phyloP scores from a whole-genome alignment of 495 filamentous ascomycete species.

The Jackrogersella minutella region DNA sequence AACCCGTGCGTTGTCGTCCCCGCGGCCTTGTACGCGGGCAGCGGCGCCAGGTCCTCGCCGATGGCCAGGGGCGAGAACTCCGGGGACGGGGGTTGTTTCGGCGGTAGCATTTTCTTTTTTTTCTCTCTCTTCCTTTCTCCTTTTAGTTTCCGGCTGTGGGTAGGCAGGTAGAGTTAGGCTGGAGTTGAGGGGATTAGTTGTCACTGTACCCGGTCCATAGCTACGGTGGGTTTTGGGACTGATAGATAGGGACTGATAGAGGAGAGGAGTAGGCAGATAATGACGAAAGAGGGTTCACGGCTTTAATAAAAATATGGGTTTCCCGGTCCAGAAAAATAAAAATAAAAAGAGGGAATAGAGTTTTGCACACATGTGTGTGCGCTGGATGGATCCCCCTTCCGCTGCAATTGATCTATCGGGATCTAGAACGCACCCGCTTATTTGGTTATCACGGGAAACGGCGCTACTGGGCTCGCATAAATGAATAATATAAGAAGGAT shows the following conservation, averaged over 20 bases:
- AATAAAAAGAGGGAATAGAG: neutral
- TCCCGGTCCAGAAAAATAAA: slow-evolving; percentile 10
- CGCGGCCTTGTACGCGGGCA: slow-evolving; percentile 69
- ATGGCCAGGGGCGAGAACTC: slow-evolving; percentile 62
- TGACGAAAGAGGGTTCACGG: too few relatives aligned
- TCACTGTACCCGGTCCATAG: neutral
- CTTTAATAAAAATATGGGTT: neutral
- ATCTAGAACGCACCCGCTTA: slow-evolving; percentile 30
- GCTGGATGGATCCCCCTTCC: neutral
- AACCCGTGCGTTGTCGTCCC: slow-evolving; percentile 72
- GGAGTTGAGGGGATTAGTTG: neutral
- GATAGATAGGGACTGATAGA: too few relatives aligned
- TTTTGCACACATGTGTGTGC: slow-evolving; percentile 10
- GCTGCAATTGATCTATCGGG: slow-evolving; percentile 19
- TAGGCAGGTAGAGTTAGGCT: too few relatives aligned
- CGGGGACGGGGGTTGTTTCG: slow-evolving; percentile 26
- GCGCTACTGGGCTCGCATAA: slow-evolving; percentile 11
- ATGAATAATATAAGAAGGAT: slow-evolving; percentile 2
- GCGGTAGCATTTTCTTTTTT: slow-evolving; percentile 33
- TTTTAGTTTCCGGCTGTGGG: too few relatives aligned
- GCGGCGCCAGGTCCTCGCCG: slow-evolving; percentile 71
- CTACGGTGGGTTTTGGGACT: neutral
- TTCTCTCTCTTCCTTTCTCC: neutral
- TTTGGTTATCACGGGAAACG: slow-evolving; percentile 11
- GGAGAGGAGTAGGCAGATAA: too few relatives aligned